Percentiles rank a stretch among this genome's conserved stretches.
These are phyloP conservation scores for Fusarium verticillioides DNA, from an alignment of 2,329 filamentous ascomycete species.

Conservation along the genomic window DNA sequence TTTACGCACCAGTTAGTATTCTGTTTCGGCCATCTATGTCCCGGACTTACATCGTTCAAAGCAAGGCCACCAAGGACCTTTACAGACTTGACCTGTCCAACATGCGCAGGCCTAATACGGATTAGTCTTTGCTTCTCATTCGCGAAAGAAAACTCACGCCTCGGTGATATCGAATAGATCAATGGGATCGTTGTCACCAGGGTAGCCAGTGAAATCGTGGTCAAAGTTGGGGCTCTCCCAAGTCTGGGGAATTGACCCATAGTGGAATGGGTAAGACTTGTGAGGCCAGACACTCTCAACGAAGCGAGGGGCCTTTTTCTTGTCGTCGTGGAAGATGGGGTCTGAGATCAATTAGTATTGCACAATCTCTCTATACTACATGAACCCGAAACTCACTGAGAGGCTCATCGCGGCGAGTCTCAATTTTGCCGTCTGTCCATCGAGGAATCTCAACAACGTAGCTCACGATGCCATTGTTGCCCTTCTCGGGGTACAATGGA, in stretches of 20 bases:
- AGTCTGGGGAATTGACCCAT: conserved; percentile 57
- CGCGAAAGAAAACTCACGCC: not conserved
- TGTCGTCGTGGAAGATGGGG: conserved; percentile 55
- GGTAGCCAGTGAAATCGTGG: conserved; percentile 51
- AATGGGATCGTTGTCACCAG: conserved; percentile 56
- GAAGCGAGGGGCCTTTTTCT: conserved; percentile 50
- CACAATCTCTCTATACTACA: rapidly evolving
- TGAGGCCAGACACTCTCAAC: conserved; percentile 57
- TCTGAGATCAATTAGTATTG: conserved; percentile 29
- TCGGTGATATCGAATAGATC: conserved; percentile 55
- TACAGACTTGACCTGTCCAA: conserved; percentile 55
- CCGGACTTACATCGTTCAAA: conserved; percentile 49
- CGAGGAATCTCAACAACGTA: conserved; percentile 56
- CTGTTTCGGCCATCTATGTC: too few relatives aligned
- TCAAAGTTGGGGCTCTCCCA: conserved; percentile 57
- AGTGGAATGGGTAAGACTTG: conserved; percentile 56
- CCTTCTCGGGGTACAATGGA: conserved; percentile 51
- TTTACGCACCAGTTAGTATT: not conserved
- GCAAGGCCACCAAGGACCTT: conserved; percentile 55
- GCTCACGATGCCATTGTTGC: conserved; percentile 51
- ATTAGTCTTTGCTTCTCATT: too few relatives aligned
- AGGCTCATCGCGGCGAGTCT: conserved; percentile 53
- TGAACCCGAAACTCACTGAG: conserved; percentile 45
- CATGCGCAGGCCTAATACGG: conserved; percentile 35
- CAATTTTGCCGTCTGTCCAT: conserved; percentile 56